These are phyloP conservation scores for Cladobotryum mycophilum DNA, from an alignment of 2,329 filamentous ascomycete genomes.

Conservation along the genomic window DNA sequence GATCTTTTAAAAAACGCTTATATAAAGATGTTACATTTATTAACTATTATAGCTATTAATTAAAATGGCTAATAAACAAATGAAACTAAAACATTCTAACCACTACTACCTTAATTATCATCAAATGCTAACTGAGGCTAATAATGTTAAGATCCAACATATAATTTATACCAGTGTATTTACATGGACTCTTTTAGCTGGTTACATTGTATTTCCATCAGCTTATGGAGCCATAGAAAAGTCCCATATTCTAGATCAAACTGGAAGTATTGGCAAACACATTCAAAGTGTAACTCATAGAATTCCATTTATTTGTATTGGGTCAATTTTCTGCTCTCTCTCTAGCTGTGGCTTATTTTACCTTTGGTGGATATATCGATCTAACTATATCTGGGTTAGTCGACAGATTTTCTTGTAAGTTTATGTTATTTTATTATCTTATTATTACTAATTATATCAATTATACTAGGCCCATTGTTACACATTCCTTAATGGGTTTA, in stretches of 20 bases:
- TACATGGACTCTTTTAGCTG: slow-evolving; percentile 1
- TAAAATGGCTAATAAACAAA: no score
- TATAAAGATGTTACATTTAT: no score
- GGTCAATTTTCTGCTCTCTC: background rate
- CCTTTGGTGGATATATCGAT: background rate
- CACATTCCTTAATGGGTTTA: background rate
- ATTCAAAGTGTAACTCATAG: background rate
- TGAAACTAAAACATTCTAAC: no score
- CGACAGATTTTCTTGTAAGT: slow-evolving; percentile 6
- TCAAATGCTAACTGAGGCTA: background rate
- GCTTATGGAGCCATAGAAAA: background rate
- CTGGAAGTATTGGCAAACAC: background rate
- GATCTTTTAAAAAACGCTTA: no score
- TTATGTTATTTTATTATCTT: background rate
- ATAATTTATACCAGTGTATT: background rate
- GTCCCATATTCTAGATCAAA: background rate
- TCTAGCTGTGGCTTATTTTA: background rate
- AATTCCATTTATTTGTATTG: background rate
- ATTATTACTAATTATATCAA: background rate
- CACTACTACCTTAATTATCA: background rate
- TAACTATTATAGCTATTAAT: no score
- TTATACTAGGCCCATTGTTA: background rate
- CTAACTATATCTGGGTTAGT: slow-evolving; percentile 1
- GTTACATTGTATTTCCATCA: slow-evolving; percentile 1
- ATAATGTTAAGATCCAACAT: background rate